These are phyloP conservation scores for Fennellomyces sp. DNA, from an alignment of 371 early-diverging fungal species.

Conservation along the genomic window DNA sequence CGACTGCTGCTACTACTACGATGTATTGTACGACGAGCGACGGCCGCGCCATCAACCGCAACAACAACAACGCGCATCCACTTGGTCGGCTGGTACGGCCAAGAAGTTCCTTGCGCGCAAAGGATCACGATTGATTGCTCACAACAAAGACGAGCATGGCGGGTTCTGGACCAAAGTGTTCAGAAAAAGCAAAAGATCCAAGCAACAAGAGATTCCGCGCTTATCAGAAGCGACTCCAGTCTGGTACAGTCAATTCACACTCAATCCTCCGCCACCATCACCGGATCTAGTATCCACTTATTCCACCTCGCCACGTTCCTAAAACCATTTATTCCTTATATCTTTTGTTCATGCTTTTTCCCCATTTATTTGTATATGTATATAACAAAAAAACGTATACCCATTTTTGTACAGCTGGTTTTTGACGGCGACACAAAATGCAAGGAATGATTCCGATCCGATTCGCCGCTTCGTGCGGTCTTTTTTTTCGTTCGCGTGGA, in stretches of 20 bases:
- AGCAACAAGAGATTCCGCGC: not conserved
- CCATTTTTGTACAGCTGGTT: not conserved
- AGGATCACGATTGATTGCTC: not conserved
- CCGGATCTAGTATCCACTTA: slow-evolving; percentile 4
- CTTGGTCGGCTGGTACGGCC: slow-evolving; percentile 2
- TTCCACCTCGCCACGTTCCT: not conserved
- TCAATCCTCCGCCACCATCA: slow-evolving; percentile 10
- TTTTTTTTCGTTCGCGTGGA: not conserved
- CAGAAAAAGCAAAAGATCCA: not conserved
- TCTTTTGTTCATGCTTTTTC: not conserved
- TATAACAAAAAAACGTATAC: not conserved
- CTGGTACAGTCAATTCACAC: slow-evolving; percentile 19
- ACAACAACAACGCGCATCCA: not conserved
- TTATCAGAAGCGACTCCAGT: slow-evolving; percentile 8
- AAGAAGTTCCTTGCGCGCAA: slow-evolving; percentile 1
- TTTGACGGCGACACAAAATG: slow-evolving; percentile 1
- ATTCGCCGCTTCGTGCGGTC: slow-evolving; percentile 1
- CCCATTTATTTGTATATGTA: not conserved
- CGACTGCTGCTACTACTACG: not conserved
- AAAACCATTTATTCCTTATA: not conserved
- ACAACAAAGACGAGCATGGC: no score
- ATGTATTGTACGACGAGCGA: not conserved
- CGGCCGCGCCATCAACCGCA: not conserved
- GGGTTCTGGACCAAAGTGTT: slow-evolving; percentile 1
- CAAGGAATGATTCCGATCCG: not conserved